These are phyloP conservation scores for Austroboletus sp. DNA, from an alignment of 1,284 basidiomycete species.

Conservation along the genomic window DNA sequence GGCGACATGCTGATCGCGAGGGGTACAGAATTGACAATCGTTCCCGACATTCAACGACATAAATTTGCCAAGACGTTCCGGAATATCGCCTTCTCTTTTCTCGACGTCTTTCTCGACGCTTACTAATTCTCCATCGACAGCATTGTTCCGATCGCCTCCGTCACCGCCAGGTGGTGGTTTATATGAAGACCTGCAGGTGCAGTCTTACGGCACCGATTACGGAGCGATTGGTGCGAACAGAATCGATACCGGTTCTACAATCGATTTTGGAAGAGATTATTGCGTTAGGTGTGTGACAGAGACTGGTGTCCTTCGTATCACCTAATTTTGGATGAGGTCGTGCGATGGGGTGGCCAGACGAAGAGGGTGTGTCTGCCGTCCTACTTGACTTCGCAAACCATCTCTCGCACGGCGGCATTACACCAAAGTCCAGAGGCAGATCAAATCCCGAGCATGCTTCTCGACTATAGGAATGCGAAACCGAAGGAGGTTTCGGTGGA, in stretches of 20 bases:
- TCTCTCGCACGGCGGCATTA: slow-evolving; percentile 37
- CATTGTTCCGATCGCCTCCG: slow-evolving; percentile 49
- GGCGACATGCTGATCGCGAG: slow-evolving; percentile 42
- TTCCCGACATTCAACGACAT: slow-evolving; percentile 53
- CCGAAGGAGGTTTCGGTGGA: slow-evolving; percentile 63
- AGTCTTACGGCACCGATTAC: slow-evolving; percentile 39
- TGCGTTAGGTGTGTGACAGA: slow-evolving; percentile 33
- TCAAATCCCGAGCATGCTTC: slow-evolving; percentile 55
- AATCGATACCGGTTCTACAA: slow-evolving; percentile 45
- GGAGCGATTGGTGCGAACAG: slow-evolving; percentile 38
- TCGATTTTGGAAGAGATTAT: slow-evolving; percentile 46
- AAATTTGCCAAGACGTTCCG: slow-evolving; percentile 63
- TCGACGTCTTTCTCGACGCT: slow-evolving; percentile 50
- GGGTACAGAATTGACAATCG: slow-evolving; percentile 44
- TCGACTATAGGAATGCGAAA: slow-evolving; percentile 47
- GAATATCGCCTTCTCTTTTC: slow-evolving; percentile 55
- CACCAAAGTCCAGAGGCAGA: slow-evolving; percentile 40
- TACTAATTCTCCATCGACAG: slow-evolving; percentile 44
- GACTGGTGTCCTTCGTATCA: neutral
- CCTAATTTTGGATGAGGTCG: slow-evolving; percentile 32
- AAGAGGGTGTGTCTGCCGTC: slow-evolving; percentile 40
- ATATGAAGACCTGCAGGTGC: slow-evolving; percentile 10
- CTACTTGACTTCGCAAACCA: slow-evolving; percentile 35
- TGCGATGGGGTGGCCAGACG: slow-evolving; percentile 46
- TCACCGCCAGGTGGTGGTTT: neutral